phyloP scores from a whole-genome alignment of 352 stramenopile genomes.

The Phytopythium montanum region DNA sequence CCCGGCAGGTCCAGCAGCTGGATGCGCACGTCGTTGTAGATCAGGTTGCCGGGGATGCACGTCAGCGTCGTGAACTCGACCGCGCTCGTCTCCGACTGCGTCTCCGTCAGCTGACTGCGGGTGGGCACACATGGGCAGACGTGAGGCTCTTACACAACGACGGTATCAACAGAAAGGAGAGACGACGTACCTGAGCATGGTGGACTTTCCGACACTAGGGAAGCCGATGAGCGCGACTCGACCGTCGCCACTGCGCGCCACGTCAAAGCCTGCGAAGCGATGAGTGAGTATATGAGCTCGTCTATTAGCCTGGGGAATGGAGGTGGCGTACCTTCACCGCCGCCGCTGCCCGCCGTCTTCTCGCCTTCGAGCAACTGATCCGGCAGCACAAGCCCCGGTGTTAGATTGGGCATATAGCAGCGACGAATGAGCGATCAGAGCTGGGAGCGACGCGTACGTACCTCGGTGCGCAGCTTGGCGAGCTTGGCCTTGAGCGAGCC shows the following conservation, averaged over 20 bases:
- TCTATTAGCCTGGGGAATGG: not conserved
- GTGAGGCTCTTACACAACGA: not conserved
- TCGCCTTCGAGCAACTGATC: conserved; percentile 76
- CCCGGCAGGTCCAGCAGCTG: conserved; percentile 98
- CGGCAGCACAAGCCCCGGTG: not conserved
- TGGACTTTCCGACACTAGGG: conserved; percentile 88
- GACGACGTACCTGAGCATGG: conserved; percentile 61
- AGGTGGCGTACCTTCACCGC: conserved; percentile 42
- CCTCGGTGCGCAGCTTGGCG: conserved; percentile 97
- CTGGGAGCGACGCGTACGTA: conserved; percentile 11
- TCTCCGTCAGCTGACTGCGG: conserved; percentile 93
- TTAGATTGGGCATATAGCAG: not conserved
- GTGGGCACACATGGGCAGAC: not conserved
- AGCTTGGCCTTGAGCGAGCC: conserved; percentile 98
- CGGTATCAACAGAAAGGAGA: not conserved
- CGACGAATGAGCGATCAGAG: no score
- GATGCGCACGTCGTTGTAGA: conserved; percentile 96
- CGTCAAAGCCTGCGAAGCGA: conserved; percentile 85
- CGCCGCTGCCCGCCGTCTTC: conserved; percentile 67
- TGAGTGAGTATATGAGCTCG: not conserved
- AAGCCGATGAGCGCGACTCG: conserved; percentile 97
- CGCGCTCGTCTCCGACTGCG: conserved; percentile 94
- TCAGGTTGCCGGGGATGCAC: conserved; percentile 96
- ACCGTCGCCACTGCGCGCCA: conserved; percentile 94
- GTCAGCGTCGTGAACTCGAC: conserved; percentile 99